Conservation (phyloP, 768 basidiomycete genomes). For the Trametes punicea region DNA sequence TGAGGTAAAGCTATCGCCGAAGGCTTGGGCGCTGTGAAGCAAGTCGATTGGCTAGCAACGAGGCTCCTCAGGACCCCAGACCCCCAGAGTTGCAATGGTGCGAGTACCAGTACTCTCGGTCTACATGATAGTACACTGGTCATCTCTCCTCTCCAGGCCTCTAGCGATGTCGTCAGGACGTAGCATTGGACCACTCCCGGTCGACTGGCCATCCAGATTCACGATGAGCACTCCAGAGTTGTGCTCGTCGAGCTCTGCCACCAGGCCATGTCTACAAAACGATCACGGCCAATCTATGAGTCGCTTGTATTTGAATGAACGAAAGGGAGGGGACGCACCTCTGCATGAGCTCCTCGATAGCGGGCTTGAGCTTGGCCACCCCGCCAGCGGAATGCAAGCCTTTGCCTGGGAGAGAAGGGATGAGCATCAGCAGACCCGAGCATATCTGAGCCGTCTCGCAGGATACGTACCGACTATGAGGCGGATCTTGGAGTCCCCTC, state of each 20-base stretch:
- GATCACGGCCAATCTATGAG: neutral
- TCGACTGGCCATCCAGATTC: conserved; percentile 47
- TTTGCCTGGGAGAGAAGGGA: too few species aligned
- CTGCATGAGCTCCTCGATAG: conserved; percentile 81
- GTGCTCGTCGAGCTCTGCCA: conserved; percentile 69
- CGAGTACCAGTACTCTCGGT: neutral
- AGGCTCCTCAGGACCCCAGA: too few species aligned
- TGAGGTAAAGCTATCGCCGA: too few species aligned
- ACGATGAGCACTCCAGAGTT: conserved; percentile 88
- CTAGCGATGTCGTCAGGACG: conserved; percentile 57
- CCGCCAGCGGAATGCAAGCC: conserved; percentile 79
- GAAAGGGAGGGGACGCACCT: conserved; percentile 48
- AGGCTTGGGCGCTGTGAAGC: too few species aligned
- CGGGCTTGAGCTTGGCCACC: conserved; percentile 86
- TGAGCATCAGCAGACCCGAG: too few species aligned
- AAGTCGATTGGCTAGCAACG: too few species aligned
- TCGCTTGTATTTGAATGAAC: too few species aligned
- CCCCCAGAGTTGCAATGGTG: too few species aligned
- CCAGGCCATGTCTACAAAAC: conserved; percentile 59
- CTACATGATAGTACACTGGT: conserved; percentile 72
- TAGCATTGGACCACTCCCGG: conserved; percentile 39
- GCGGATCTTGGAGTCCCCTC: conserved; percentile 62
- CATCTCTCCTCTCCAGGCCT: conserved; percentile 46
- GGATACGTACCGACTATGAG: conserved; percentile 76
- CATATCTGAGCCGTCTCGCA: neutral